Evolutionary conservation across 306 rosid species (phyloP).

Genomic region (Cucumis sativus): DNA sequence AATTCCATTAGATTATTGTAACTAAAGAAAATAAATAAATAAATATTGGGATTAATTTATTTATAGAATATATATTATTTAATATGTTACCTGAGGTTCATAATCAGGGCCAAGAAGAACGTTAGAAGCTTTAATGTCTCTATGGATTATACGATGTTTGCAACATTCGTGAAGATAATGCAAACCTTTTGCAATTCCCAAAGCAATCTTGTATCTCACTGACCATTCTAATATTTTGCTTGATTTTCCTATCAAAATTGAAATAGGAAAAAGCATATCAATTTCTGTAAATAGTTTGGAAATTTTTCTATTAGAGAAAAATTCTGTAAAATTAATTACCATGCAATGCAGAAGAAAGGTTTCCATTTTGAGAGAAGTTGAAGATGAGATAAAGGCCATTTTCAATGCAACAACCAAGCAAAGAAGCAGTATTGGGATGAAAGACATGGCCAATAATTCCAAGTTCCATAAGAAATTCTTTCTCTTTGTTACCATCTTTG

Average conservation of each 20-base stretch:
- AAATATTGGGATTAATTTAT: neutral
- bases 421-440: conserved; percentile 70
- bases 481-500: conserved; percentile 70
- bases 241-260: conserved; percentile 32
- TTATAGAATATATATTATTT: neutral
- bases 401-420: conserved; percentile 73
- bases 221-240: conserved; percentile 56
- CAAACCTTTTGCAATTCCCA: conserved; percentile 88
- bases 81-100: conserved; percentile 66
- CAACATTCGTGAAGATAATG: conserved; percentile 87
- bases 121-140: conserved; percentile 93
- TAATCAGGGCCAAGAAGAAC: conserved; percentile 87
- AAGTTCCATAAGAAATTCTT: conserved; percentile 78
- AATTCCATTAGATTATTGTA: no score
- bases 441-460: conserved; percentile 83
- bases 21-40: no score
- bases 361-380: conserved; percentile 74
- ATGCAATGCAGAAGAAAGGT: conserved; percentile 79
- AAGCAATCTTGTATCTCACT: conserved; percentile 56
- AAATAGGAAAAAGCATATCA: no score
- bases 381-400: conserved; percentile 77
- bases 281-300: no score
- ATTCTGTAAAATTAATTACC: conserved; percentile 18
- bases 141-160: conserved; percentile 78
- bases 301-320: no score